These are phyloP conservation scores for Aspergillus persii DNA, from an alignment of 2,329 filamentous ascomycete species.

Conservation along the genomic window DNA sequence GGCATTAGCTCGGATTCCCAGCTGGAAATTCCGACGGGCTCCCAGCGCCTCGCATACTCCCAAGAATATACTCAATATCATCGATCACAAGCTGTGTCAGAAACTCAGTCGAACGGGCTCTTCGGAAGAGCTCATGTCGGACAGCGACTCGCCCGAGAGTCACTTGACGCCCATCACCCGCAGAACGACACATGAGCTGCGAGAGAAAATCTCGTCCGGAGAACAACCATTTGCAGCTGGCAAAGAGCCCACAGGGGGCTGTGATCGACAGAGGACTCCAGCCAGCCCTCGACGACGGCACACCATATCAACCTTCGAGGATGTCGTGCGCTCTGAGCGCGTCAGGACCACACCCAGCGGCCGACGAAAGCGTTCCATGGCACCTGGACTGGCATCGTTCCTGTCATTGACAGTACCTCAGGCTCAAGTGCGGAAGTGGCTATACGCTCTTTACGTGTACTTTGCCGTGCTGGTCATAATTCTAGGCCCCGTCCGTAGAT, in stretches of 20 bases:
- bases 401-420: slow-evolving; percentile 77
- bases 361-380: slow-evolving; percentile 63
- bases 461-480: slow-evolving; percentile 63
- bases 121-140: slow-evolving; percentile 36
- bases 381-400: slow-evolving; percentile 67
- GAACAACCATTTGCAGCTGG: slow-evolving; percentile 24
- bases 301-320: slow-evolving; percentile 51
- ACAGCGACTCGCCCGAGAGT: slow-evolving; percentile 35
- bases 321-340: slow-evolving; percentile 27
- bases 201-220: slow-evolving; percentile 12
- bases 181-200: slow-evolving; percentile 20
- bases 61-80: slow-evolving; percentile 40
- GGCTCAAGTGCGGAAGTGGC: slow-evolving; percentile 73
- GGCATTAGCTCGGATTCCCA: slow-evolving; percentile 79
- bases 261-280: slow-evolving; percentile 10
- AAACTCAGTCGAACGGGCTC: slow-evolving; percentile 45
- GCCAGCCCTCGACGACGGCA: slow-evolving; percentile 40
- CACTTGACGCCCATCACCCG: slow-evolving; percentile 36
- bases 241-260: slow-evolving; percentile 23
- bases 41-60: slow-evolving; percentile 37
- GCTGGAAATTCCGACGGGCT: slow-evolving; percentile 76
- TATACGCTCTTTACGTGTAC: slow-evolving; percentile 81
- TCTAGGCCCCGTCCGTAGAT: slow-evolving; percentile 67
- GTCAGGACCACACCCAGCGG: slow-evolving; percentile 58
- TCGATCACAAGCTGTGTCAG: slow-evolving; percentile 48